phyloP scores from a whole-genome alignment of 1,284 basidiomycete genomes.

The Cryptococcus sp. region DNA sequence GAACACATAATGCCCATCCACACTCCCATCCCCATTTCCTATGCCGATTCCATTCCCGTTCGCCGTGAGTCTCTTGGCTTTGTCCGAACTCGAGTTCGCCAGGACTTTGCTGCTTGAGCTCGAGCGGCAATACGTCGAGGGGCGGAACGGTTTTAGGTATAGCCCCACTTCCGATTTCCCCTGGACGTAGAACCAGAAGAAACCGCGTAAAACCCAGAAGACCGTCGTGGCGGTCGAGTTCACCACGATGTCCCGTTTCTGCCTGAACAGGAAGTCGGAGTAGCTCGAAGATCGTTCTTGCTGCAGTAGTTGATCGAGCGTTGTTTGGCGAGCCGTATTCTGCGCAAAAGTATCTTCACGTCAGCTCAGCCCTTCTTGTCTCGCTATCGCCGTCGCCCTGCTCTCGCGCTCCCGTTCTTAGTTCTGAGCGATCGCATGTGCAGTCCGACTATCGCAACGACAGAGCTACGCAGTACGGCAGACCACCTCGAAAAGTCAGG shows the following conservation, averaged over 20 bases:
- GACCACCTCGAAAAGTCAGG: no score
- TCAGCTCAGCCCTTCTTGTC: not conserved
- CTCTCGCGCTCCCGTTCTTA: not conserved
- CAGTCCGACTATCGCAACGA: not conserved
- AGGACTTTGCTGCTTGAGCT: not conserved
- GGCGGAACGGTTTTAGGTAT: conserved; percentile 5
- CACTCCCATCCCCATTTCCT: not conserved
- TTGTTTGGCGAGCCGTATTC: not conserved
- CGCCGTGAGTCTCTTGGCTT: not conserved
- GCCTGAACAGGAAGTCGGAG: not conserved
- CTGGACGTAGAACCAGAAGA: conserved; percentile 8
- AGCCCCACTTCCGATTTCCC: conserved; percentile 11
- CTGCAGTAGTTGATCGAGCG: conserved; percentile 11
- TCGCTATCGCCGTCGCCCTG: no score
- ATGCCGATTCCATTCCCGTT: not conserved
- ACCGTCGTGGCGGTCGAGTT: conserved; percentile 1
- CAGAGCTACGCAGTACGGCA: not conserved
- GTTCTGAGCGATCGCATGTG: not conserved
- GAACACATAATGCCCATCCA: not conserved
- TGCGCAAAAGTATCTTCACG: not conserved
- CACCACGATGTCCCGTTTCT: conserved; percentile 10
- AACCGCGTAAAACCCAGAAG: not conserved
- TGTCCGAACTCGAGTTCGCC: not conserved
- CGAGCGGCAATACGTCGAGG: conserved; percentile 5
- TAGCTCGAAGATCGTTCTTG: conserved; percentile 8